Percentiles rank a stretch among this genome's conserved stretches.
These are phyloP conservation scores for Rutstroemia sp. DNA, from an alignment of 2,329 filamentous ascomycete species.

Conservation along the genomic window DNA sequence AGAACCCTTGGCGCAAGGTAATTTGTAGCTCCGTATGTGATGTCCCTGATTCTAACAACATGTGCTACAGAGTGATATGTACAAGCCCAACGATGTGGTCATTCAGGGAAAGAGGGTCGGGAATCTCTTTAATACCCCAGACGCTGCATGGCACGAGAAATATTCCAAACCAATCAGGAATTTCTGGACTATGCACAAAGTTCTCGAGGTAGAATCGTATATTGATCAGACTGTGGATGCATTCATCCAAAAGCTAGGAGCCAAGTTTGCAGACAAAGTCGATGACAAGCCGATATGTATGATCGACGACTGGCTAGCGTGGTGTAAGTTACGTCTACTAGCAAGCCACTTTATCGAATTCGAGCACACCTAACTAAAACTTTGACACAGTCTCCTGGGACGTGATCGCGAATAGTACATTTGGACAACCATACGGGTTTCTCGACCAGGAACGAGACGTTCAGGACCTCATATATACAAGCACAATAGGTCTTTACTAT, in stretches of 20 bases:
- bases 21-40: background rate
- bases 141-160: background rate
- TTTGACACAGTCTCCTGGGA: background rate
- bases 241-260: background rate
- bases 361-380: background rate
- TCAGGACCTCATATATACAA: background rate
- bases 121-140: background rate
- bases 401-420: background rate
- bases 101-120: background rate
- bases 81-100: background rate
- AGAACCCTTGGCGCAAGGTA: conserved; percentile 28
- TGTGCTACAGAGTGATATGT: background rate
- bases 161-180: background rate
- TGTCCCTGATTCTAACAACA: background rate
- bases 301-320: conserved; percentile 3
- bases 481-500: background rate
- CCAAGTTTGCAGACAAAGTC: background rate
- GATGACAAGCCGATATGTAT: background rate
- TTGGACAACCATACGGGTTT: conserved; percentile 1
- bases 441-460: background rate
- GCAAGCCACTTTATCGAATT: background rate
- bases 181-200: background rate
- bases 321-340: background rate
- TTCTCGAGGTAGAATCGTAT: background rate
- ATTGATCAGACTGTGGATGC: background rate